Evolutionary conservation across 129 eudicot genomes (phyloP).

Genomic region (Helianthus tuberosus): DNA sequence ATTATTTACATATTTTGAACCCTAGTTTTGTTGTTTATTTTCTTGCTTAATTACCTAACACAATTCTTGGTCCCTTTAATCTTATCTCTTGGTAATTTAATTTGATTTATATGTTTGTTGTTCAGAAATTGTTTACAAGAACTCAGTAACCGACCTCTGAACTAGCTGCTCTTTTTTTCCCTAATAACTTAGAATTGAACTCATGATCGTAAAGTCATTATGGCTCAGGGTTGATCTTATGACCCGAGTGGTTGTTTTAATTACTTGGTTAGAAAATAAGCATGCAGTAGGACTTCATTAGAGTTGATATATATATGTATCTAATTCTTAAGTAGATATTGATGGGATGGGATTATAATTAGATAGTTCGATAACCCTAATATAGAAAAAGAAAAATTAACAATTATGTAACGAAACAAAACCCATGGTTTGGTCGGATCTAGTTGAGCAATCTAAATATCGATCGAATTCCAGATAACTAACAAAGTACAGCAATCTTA

Average conservation of each 20-base stretch:
- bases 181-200: not conserved
- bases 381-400: not conserved
- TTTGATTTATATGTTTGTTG: not conserved
- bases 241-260: not conserved
- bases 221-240: too few species aligned
- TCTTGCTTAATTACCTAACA: not conserved
- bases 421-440: too few species aligned
- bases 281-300: too few species aligned
- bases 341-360: not conserved
- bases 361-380: not conserved
- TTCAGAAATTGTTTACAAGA: not conserved
- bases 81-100: not conserved
- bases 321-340: not conserved
- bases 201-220: not conserved
- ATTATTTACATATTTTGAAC: constrained; percentile 17
- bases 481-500: too few species aligned
- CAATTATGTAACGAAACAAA: too few species aligned
- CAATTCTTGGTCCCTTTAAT: constrained; percentile 4
- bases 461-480: too few species aligned
- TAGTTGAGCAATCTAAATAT: too few species aligned
- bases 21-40: not conserved
- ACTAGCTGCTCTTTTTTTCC: too few species aligned
- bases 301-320: too few species aligned
- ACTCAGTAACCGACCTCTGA: not conserved
- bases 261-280: not conserved